Evolutionary conservation across 2,329 filamentous ascomycete genomes (phyloP).

Genomic region (Botryosphaeria agaves): DNA sequence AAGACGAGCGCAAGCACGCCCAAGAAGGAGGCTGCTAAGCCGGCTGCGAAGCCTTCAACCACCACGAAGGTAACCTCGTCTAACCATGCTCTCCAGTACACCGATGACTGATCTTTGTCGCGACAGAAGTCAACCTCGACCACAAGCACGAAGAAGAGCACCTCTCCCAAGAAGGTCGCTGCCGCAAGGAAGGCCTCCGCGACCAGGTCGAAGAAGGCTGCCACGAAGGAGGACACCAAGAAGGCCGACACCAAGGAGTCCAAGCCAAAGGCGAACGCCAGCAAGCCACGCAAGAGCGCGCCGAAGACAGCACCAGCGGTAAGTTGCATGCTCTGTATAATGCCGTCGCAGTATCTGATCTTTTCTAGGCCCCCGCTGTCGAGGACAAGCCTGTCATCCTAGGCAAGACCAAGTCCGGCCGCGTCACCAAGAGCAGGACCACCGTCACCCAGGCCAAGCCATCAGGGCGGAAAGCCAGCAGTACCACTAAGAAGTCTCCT

Average conservation of each 20-base stretch:
- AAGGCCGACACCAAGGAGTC: slow-evolving; percentile 16
- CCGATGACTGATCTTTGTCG: too few species aligned
- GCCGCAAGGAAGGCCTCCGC: slow-evolving; percentile 15
- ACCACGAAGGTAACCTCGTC: slow-evolving; percentile 11
- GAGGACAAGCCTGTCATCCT: slow-evolving; percentile 51
- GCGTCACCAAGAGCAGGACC: slow-evolving; percentile 54
- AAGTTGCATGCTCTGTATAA: background rate
- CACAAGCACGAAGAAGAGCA: slow-evolving; percentile 37
- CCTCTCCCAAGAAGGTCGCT: slow-evolving; percentile 34
- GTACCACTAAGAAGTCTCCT: slow-evolving; percentile 11
- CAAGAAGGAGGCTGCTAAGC: slow-evolving; percentile 18
- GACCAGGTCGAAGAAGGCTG: slow-evolving; percentile 26
- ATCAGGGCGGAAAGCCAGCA: slow-evolving; percentile 6
- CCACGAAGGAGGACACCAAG: slow-evolving; percentile 11
- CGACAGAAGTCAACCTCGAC: slow-evolving; percentile 29
- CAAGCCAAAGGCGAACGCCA: slow-evolving; percentile 28
- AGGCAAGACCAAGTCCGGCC: slow-evolving; percentile 72
- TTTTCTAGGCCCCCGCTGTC: slow-evolving; percentile 41
- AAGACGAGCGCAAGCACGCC: slow-evolving; percentile 17
- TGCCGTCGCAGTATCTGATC: too few species aligned
- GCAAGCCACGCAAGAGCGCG: slow-evolving; percentile 26
- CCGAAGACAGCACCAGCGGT: slow-evolving; percentile 8
- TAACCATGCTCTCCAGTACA: too few species aligned
- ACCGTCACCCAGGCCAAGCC: slow-evolving; percentile 21
- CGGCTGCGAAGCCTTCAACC: too few species aligned